These are phyloP conservation scores for Stevia rebaudiana DNA, from an alignment of 140 eudicot genomes.

Conservation along the genomic window DNA sequence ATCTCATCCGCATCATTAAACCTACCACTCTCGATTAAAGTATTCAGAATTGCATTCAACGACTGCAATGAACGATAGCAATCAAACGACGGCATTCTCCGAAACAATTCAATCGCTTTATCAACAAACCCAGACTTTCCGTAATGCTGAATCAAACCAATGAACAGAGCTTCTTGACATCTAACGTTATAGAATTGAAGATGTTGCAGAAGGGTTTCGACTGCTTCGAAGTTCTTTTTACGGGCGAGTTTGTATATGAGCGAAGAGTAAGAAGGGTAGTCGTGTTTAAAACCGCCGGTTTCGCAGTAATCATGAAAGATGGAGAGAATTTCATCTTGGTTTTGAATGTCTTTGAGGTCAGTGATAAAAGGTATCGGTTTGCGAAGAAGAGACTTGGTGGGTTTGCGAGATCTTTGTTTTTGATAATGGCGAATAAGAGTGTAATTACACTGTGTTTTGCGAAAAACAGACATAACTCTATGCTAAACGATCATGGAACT, in stretches of 20 bases:
- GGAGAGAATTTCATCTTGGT: conserved; percentile 60
- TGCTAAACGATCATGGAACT: conserved; percentile 5
- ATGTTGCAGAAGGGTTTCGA: conserved; percentile 43
- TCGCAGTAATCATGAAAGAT: conserved; percentile 42
- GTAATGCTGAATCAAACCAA: conserved; percentile 61
- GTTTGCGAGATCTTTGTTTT: conserved; percentile 34
- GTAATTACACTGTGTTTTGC: neutral
- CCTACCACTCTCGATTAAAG: conserved; percentile 43
- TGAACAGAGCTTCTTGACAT: conserved; percentile 63
- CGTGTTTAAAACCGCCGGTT: conserved; percentile 61
- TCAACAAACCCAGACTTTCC: conserved; percentile 47
- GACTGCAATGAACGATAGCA: conserved; percentile 58
- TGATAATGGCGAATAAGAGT: conserved; percentile 27
- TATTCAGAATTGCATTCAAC: conserved; percentile 65
- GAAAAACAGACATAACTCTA: conserved; percentile 16
- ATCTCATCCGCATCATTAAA: conserved; percentile 38
- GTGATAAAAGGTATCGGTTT: conserved; percentile 58
- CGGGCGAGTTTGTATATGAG: conserved; percentile 74
- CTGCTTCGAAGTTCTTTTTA: conserved; percentile 39
- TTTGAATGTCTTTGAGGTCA: conserved; percentile 49
- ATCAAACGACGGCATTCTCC: conserved; percentile 44
- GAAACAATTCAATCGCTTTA: conserved; percentile 52
- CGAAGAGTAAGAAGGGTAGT: conserved; percentile 83
- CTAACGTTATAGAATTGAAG: conserved; percentile 37
- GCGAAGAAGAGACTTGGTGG: conserved; percentile 27